Conservation (phyloP, 345 rosid species). For the Tarenaya hassleriana region DNA sequence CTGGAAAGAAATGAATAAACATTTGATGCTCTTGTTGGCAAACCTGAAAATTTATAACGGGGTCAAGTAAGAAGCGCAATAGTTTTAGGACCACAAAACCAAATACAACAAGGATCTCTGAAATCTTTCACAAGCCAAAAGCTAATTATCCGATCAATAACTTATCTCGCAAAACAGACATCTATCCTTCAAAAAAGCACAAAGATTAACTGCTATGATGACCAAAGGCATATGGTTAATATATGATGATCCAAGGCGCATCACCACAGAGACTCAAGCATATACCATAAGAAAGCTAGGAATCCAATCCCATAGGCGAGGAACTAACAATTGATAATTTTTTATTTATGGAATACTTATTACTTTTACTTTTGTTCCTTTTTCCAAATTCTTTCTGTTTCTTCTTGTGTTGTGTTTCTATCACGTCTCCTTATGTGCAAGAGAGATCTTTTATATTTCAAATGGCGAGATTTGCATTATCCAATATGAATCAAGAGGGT, state of each 20-base stretch:
- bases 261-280: no score
- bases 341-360: no score
- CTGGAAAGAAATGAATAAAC: constrained; percentile 90
- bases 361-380: no score
- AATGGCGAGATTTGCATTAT: constrained; percentile 13
- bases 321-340: no score
- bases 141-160: constrained; percentile 11
- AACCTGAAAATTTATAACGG: constrained; percentile 46
- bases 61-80: constrained; percentile 4
- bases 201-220: constrained; percentile 5
- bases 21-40: constrained; percentile 97
- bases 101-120: constrained; percentile 9
- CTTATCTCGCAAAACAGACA: constrained; percentile 7
- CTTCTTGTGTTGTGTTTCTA: constrained; percentile 6
- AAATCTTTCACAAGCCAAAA: constrained; percentile 9
- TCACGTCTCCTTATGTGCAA: constrained; percentile 2
- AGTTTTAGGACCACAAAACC: background rate
- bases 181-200: constrained; percentile 12
- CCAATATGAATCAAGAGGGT: constrained; percentile 7
- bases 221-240: no score
- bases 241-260: no score
- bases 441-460: constrained; percentile 9
- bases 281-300: no score
- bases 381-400: background rate
- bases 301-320: no score